Evolutionary conservation across 768 basidiomycete species (phyloP), one percentile per base, ranked within the genome.

Genomic region (Pulveroboletus frians): DNA sequence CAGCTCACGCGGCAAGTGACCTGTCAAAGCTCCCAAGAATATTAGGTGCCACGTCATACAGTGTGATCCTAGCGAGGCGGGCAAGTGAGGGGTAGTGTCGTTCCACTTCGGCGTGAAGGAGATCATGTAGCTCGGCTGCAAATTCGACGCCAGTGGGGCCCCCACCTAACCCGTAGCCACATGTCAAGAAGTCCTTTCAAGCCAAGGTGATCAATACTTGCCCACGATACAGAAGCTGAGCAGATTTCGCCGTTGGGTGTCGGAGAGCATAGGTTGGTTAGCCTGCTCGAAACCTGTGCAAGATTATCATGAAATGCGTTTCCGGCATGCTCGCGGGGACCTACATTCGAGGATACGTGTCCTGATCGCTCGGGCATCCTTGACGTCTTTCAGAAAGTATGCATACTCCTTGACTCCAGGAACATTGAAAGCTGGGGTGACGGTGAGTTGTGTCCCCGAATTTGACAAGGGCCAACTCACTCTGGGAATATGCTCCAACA

Each of bases 191-290:
- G 30, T 15, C 17, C 29, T 23, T 15, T 36, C 47, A 42, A 45
- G 23, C 6, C 11, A 39, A 26, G 44, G 23, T n/a, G 30, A 54
- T 43, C n/a, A 5, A 2, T 34, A 66, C 79, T 59, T 68, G 69
- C 92, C 92, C 40, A 92, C 90, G 41, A 94, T 80, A 52, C 88
- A 91, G 61, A 94, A 94, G 53, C 89, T 84, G 20, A 94, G 77
- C 11, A 94, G 69, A 51, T 84, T 82, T 47, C 82, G 72, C 42
- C 88, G 79, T 55, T 94, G 81, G 34, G 78, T 69, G 49, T 91
- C 90, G 1, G 85, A 80, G 13, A 90, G 69, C 2, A 76, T 81
- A 0, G 91, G 92, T 56, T 90, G 85, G 56, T 83, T 84, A 3
- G 92, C 92, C 59, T 90, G 86, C 61, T 93, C 91, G 50, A 94